Percentiles rank a stretch among this genome's conserved stretches.
phyloP scores from a whole-genome alignment of 331 rosid genomes.

The Rhamnella rubrinervis region DNA sequence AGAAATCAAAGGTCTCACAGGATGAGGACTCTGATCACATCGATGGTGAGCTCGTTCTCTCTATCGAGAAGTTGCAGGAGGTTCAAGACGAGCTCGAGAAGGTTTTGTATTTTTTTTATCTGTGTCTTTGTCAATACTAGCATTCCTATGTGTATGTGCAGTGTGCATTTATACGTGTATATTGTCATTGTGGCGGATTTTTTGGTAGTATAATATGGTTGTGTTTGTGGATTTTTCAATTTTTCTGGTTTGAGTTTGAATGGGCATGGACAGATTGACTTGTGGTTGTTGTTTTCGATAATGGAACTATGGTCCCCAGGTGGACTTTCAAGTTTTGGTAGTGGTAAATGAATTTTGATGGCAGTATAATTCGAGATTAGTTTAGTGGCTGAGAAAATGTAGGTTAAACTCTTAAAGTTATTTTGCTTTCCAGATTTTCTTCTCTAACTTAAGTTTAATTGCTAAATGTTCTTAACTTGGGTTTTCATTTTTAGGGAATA shows the following conservation, averaged over 20 bases:
- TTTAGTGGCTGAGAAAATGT: too few species aligned
- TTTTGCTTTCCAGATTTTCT: neutral
- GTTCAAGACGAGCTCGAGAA: slow-evolving; percentile 70
- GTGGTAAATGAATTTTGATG: too few species aligned
- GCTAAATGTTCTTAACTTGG: neutral
- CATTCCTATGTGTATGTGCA: neutral
- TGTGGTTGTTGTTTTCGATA: neutral
- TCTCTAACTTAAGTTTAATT: too few species aligned
- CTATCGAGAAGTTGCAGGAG: slow-evolving; percentile 67
- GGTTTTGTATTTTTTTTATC: slow-evolving; percentile 29
- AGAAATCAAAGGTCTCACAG: slow-evolving; percentile 46
- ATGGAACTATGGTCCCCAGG: too few species aligned
- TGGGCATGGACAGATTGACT: neutral
- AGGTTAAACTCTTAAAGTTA: neutral
- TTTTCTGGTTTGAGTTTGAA: neutral
- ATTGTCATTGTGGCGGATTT: neutral
- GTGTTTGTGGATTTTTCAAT: neutral
- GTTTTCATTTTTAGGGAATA: neutral
- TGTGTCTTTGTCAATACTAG: neutral
- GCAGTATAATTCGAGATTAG: too few species aligned
- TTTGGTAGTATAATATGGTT: neutral
- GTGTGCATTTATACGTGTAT: neutral
- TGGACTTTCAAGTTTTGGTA: too few species aligned
- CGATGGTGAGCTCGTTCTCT: slow-evolving; percentile 43
- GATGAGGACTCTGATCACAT: slow-evolving; percentile 45